A percentile compares a stretch with the other conserved stretches of the same genome.
Evolutionary conservation across 345 rosid species (phyloP).

Genomic region (Linum tenue): DNA sequence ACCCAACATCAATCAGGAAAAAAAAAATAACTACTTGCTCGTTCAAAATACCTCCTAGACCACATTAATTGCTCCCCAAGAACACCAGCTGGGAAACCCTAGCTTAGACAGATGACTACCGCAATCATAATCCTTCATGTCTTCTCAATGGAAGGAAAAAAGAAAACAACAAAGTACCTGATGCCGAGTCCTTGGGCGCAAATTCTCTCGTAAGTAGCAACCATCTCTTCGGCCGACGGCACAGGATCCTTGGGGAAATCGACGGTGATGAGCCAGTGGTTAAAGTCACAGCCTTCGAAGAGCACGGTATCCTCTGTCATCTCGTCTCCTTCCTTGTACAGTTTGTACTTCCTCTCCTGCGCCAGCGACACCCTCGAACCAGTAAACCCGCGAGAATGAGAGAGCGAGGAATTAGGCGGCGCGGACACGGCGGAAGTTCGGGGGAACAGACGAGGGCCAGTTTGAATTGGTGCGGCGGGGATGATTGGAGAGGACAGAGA

Average conservation of each 20-base stretch:
- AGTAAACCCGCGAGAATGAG: slow-evolving; percentile 10
- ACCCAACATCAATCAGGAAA: background rate
- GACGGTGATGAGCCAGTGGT: slow-evolving; percentile 89
- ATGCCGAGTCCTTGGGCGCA: slow-evolving; percentile 77
- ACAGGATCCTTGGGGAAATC: slow-evolving; percentile 54
- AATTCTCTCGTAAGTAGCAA: slow-evolving; percentile 58
- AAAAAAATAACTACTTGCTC: background rate
- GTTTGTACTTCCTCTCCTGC: slow-evolving; percentile 17
- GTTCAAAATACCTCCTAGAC: background rate
- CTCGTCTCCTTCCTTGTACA: slow-evolving; percentile 61
- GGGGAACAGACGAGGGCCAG: background rate
- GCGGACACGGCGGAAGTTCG: background rate
- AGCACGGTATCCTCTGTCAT: slow-evolving; percentile 62
- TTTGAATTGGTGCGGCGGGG: background rate
- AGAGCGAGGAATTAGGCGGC: background rate
- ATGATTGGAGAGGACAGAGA: background rate
- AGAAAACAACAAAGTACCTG: slow-evolving; percentile 34
- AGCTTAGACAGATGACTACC: background rate
- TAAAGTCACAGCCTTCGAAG: slow-evolving; percentile 80
- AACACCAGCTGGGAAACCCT: background rate
- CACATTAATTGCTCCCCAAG: background rate
- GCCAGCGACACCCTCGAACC: slow-evolving; percentile 7
- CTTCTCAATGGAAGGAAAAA: background rate
- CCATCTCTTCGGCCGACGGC: slow-evolving; percentile 59
- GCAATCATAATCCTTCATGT: background rate